Base-by-base conservation (phyloP, 2,329 filamentous ascomycete genomes). In the Fusarium sp. region DNA sequence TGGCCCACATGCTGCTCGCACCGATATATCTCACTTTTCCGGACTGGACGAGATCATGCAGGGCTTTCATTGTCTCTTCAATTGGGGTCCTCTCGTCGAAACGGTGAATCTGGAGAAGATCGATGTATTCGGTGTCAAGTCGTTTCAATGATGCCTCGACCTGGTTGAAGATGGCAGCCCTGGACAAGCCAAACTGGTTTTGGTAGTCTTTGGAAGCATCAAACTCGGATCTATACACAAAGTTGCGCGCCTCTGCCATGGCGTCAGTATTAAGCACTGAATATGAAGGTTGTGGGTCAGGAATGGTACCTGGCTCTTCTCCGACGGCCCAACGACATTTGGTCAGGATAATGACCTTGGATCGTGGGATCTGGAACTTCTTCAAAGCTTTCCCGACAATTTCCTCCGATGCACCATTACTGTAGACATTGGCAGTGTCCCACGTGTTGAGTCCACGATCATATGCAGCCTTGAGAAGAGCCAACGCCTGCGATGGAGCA, bases 1-100 rank as follows among this genome's bases (percentile, higher is more conserved):
- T 85, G 0, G 85, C 80, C 79, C 82, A 84, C 85, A 87, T 87
- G 40, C 71, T 76, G 32, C 82, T 85, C 2, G 86, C 83, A 1
- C 88, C 88, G 12, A 89, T 86, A 72, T 89, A 89, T 2, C 86
- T 82, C 0, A 91, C 89, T 78, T 89, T 90, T 0, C 90, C 90
- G 4, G 83, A 85, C 65, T 87, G 82, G 0, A 90, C 83, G 0
- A 91, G 83, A 69, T 90, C 88, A 62, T 91, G 87, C 10, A 90
- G 79, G 4, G 87, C 87, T 74, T 85, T 85, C 89, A 90, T 90
- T 4, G 87, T 89, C 80, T 90, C 89, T 74, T 90, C 87, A 1
- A 83, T 78, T 0, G 87, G 85, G 0, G 84, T 86, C 0, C 80
- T 77, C 0, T 68, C 4, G 78, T 81, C 89, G 56, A 88, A 84